Evolutionary conservation across 352 stramenopile species (phyloP).

Genomic region (Phytophthora multivora): DNA sequence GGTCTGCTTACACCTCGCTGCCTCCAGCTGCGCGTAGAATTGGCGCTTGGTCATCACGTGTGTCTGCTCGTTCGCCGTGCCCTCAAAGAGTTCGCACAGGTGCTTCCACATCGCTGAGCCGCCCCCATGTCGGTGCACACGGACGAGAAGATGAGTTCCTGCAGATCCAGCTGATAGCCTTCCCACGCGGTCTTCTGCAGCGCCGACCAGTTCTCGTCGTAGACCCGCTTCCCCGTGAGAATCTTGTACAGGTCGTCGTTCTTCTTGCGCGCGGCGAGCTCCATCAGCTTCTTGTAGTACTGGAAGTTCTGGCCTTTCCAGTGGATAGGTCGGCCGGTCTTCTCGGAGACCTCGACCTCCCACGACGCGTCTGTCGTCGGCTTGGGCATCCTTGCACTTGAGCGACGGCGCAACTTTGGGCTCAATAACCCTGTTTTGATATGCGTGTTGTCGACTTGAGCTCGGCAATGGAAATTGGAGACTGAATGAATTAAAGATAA

Average conservation of each 20-base stretch:
- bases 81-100: background rate
- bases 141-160: constrained; percentile 11
- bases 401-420: background rate
- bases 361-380: constrained; percentile 1
- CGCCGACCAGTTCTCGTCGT: background rate
- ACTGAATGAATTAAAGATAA: no score
- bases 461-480: no score
- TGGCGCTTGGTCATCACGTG: constrained; percentile 5
- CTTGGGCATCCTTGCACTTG: constrained; percentile 10
- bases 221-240: background rate
- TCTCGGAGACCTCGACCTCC: constrained; percentile 17
- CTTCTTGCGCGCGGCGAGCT: background rate
- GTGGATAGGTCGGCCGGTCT: constrained; percentile 3
- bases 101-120: constrained; percentile 6
- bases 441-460: no score
- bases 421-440: constrained; percentile 9
- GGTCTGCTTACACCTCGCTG: constrained; percentile 9
- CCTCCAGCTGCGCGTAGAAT: constrained; percentile 9
- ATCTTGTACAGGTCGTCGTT: background rate
- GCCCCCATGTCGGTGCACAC: constrained; percentile 10
- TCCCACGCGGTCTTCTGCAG: constrained; percentile 5
- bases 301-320: constrained; percentile 15
- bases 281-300: constrained; percentile 11
- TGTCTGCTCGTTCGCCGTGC: constrained; percentile 3
- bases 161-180: no score